These are phyloP conservation scores for Polytrichum commune DNA, from an alignment of 225 moss, liverwort and hornwort species.

Conservation along the genomic window DNA sequence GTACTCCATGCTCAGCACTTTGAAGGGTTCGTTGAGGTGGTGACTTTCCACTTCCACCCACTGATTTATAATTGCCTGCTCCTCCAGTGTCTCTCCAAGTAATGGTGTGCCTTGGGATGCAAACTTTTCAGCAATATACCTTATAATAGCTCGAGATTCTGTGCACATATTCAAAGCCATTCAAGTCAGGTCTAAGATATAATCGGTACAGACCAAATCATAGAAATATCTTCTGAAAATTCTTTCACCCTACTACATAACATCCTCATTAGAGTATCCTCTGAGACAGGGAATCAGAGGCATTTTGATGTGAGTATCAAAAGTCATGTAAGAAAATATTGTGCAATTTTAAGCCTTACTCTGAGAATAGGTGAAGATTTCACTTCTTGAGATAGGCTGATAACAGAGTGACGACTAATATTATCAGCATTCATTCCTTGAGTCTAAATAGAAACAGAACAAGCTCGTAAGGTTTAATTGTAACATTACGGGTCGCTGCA, in stretches of 20 bases:
- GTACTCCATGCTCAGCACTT: constrained; percentile 37
- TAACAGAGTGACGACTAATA: too few relatives aligned
- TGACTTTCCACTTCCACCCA: constrained; percentile 66
- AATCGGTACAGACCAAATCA: not conserved
- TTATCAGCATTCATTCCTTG: too few relatives aligned
- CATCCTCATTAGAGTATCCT: too few relatives aligned
- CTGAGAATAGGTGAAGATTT: too few relatives aligned
- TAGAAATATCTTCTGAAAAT: too few relatives aligned
- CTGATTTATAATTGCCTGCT: constrained; percentile 48
- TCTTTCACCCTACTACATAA: not conserved
- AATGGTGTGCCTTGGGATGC: constrained; percentile 45
- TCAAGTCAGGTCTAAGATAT: not conserved
- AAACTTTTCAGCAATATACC: constrained; percentile 55
- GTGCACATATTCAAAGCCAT: not conserved
- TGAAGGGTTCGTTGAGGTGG: constrained; percentile 41
- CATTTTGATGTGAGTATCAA: too few relatives aligned
- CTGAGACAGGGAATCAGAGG: too few relatives aligned
- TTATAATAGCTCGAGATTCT: constrained; percentile 65
- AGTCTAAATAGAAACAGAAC: too few relatives aligned
- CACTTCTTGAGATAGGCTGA: too few relatives aligned
- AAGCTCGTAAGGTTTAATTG: too few relatives aligned
- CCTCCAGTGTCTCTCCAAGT: constrained; percentile 48
- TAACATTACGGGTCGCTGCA: not conserved
- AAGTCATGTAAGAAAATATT: constrained; percentile 12
- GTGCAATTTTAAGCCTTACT: too few relatives aligned